Base-by-base conservation (phyloP, 129 eudicot genomes). In the Centaurea solstitialis region DNA sequence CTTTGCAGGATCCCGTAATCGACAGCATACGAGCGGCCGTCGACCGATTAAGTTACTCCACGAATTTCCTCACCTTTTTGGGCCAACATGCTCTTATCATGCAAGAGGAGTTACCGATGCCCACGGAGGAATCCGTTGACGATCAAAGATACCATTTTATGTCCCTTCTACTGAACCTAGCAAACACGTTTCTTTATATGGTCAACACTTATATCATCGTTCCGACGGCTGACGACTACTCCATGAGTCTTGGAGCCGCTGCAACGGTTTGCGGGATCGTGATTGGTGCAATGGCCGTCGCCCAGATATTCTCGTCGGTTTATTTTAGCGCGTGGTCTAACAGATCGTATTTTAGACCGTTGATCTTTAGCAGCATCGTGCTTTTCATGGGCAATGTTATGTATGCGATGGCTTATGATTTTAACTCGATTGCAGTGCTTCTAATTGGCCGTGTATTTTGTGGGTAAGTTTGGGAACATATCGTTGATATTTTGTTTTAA, bases 281-380 rank as follows among this genome's bases (percentile, higher is more conserved):
- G 43, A 94, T 94, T 80, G 98, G 98, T 68, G 91, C 97, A 66
- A 94, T 94, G 98, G 98, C 98, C 38, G 93, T 94, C 68, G 98
- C 98, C 17, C 97, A 94, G 80, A 75, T 94, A 53, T 94, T 94
- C 74, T 92, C 98, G 26, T 90, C 98, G 3, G 96, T 94, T 66
- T 94, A 92, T 76, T 94, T 94, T 72, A 92, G 98, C 82, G 97
- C 98, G 30, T 94, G 98, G 98, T 92, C 98, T 10, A 94, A 92
- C 77, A 89, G 84, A 73, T 94, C 98, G 0, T 94, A 94, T 87
- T 92, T 88, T 86, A 90, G 80, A 73, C 98, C 98, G 37, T 81
- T 94, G 83, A 79, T 92, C 15, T 94, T 94, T 75, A 94, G 98
- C 87, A 94, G 98, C 78, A 85, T 94, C 40, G 97, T 88, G 76